Percentiles rank a stretch among this genome's conserved stretches.
These are phyloP conservation scores for Solanum chaucha DNA, from an alignment of 257 asterid genomes.

Conservation along the genomic window DNA sequence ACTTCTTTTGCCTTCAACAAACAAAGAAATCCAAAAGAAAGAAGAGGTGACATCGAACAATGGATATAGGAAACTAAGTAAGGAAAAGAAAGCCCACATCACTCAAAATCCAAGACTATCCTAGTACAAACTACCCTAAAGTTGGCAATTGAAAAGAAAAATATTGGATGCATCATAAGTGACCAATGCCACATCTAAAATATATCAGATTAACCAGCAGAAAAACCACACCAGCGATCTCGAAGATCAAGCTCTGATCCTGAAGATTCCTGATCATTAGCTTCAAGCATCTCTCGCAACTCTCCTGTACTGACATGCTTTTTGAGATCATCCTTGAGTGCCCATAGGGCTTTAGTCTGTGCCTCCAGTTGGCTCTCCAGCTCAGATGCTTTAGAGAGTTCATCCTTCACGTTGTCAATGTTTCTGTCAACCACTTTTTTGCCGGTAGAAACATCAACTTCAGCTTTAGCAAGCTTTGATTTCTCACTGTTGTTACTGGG, in stretches of 20 bases:
- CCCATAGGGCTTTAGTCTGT: conserved; percentile 68
- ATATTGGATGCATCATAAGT: background rate
- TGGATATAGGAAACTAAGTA: background rate
- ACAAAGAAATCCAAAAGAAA: background rate
- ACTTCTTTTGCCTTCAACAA: background rate
- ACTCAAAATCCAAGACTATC: background rate
- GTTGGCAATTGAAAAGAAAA: background rate
- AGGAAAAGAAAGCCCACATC: background rate
- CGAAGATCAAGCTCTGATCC: conserved; percentile 90
- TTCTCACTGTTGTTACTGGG: conserved; percentile 31
- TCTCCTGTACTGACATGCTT: conserved; percentile 67
- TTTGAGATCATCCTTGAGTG: conserved; percentile 83
- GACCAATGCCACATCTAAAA: background rate
- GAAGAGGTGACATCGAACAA: background rate
- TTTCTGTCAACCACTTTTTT: conserved; percentile 16
- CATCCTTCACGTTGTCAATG: conserved; percentile 14
- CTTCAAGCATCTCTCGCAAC: conserved; percentile 84
- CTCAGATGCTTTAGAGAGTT: conserved; percentile 16
- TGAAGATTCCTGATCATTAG: conserved; percentile 63
- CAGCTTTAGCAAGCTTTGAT: conserved; percentile 45
- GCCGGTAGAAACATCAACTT: conserved; percentile 20
- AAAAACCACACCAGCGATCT: conserved; percentile 56
- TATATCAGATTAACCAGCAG: background rate
- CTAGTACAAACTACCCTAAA: background rate
- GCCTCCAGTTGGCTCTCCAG: conserved; percentile 57